Evolutionary conservation across 805 yeast genomes (phyloP).

Genomic region (Saturnispora galanensis): DNA sequence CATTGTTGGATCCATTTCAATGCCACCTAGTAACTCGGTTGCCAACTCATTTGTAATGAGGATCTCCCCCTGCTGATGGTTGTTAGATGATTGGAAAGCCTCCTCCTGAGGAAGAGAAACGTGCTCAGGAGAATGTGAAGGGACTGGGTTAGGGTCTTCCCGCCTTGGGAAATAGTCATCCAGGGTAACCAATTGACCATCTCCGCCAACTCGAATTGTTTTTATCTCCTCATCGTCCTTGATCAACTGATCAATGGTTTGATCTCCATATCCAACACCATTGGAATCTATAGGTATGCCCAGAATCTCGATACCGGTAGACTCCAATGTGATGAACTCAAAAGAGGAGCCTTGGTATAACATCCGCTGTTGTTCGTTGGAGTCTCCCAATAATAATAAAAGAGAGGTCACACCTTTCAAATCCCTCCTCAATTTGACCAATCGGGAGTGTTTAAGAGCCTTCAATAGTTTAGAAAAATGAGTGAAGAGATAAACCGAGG

Average conservation of each 20-base stretch:
- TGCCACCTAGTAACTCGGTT: constrained; percentile 17
- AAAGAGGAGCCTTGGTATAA: constrained; percentile 22
- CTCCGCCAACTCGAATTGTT: constrained; percentile 19
- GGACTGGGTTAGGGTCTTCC: neutral
- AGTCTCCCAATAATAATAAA: constrained; percentile 19
- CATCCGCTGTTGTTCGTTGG: neutral
- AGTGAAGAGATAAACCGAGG: constrained; percentile 42
- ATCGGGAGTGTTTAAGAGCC: constrained; percentile 40
- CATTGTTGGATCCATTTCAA: neutral
- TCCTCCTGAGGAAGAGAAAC: no score
- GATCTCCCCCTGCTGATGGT: constrained; percentile 7
- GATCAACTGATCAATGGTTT: constrained; percentile 23
- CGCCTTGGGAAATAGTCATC: constrained; percentile 20
- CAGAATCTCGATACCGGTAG: constrained; percentile 11
- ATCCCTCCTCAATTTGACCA: constrained; percentile 48
- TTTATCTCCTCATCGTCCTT: constrained; percentile 26
- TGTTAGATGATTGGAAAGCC: no score
- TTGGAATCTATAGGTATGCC: neutral
- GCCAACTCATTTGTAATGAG: constrained; percentile 22
- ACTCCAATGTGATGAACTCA: constrained; percentile 25
- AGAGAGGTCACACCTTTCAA: constrained; percentile 32
- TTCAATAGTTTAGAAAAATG: constrained; percentile 38
- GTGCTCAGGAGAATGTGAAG: neutral
- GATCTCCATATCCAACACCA: constrained; percentile 21
- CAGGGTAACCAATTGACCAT: constrained; percentile 22